Evolutionary conservation across 805 yeast genomes (phyloP), one percentile per base, ranked within the genome.

Genomic region (Zygoascus biomembranicola): DNA sequence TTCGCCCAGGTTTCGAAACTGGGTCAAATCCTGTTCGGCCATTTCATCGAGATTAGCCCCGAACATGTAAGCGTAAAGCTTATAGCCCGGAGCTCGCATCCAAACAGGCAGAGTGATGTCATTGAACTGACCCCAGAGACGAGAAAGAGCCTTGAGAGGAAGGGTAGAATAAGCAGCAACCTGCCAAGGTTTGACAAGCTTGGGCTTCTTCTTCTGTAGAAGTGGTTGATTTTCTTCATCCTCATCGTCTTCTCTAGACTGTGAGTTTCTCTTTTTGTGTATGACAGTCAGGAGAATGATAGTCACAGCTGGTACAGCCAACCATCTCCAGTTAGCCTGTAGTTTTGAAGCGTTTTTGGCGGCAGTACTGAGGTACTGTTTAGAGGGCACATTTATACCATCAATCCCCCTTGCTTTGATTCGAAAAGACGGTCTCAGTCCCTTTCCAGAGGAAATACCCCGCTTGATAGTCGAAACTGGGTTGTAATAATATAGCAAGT

Each of bases 91-190:
- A 10, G 77, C 81, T 61, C 99, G 78, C 56, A 92, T 63, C 95
- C 97, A 89, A 26, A 82, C 76, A 0, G 99, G 99, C 57, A 94
- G 74, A 47, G 81, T 84, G 46, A 90, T 76, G 53, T 83, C 82
- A 66, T 94, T 94, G 54, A 94, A 78, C 62, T 80, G 82, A 32
- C 99, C 99, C 99, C 99, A 94, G 46, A 92, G 70, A 57, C 99
- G 79, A 0, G 97, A 90, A 35, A 90, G 75, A 1, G 96, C 87
- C 65, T 90, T 89, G 66, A 94, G 77, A 1, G 99, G 99, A 47
- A 94, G 74, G 1, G 97, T 84, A 2, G 90, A 81, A 69, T 94
- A 94, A 32, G 94, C 85, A 64, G 88, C 90, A 53, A 92, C 79
- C 43, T 85, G 83, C 97, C 97, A 90, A 8, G 95, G 85, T 59